These are phyloP conservation scores for Nannizzia gypsea DNA, from an alignment of 2,329 filamentous ascomycete genomes.

Conservation along the genomic window DNA sequence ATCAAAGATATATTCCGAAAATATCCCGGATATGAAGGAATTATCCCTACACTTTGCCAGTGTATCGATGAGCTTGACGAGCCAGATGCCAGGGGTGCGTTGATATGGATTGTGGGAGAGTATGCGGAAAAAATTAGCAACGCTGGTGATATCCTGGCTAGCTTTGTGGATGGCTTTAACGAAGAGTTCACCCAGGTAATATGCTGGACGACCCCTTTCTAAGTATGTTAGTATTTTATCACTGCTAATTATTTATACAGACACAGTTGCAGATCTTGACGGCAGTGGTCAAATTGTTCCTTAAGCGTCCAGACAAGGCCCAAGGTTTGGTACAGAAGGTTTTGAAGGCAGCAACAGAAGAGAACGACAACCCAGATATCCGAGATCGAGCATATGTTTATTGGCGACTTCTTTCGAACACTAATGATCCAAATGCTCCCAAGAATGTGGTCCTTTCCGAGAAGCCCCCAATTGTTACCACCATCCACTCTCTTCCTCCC, in stretches of 20 bases:
- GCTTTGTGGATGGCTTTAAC: constrained; percentile 87
- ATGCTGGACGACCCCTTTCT: not conserved
- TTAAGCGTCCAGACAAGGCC: constrained; percentile 89
- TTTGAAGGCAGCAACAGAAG: constrained; percentile 78
- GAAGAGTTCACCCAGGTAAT: constrained; percentile 86
- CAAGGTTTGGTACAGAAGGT: constrained; percentile 90
- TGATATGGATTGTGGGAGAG: constrained; percentile 98
- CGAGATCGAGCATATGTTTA: constrained; percentile 95
- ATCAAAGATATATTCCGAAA: constrained; percentile 98
- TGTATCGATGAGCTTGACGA: constrained; percentile 96
- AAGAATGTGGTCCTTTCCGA: constrained; percentile 90
- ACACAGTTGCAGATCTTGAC: constrained; percentile 98
- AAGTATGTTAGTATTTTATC: too few species aligned
- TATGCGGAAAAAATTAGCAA: constrained; percentile 99
- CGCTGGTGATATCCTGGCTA: constrained; percentile 81
- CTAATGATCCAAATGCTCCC: constrained; percentile 73
- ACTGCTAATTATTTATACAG: constrained; percentile 32
- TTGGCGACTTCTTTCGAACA: constrained; percentile 77
- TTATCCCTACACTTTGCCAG: constrained; percentile 91
- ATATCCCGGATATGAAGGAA: constrained; percentile 94
- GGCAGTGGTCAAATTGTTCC: constrained; percentile 90
- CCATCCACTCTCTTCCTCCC: constrained; percentile 78
- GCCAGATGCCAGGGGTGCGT: constrained; percentile 72
- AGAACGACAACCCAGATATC: constrained; percentile 96
- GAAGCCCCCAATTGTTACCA: constrained; percentile 87